phyloP scores from a whole-genome alignment of 192 early-diverging fungal genomes.

The Gigaspora rosea region DNA sequence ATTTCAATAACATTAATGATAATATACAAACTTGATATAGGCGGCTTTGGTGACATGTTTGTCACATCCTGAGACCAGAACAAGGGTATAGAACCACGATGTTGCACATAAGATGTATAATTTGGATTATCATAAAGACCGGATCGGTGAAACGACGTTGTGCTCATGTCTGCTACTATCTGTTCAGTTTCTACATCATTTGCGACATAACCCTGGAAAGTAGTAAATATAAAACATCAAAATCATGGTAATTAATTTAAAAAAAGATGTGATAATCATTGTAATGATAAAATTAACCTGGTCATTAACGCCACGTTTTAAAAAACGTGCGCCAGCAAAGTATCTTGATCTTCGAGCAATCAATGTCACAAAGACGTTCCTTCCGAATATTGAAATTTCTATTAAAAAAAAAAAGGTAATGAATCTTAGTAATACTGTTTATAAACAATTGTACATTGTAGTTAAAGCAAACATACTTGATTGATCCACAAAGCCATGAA shows the following conservation, averaged over 20 bases:
- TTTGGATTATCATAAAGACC: conserved; percentile 62
- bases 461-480: conserved; percentile 58
- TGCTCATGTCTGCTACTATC: conserved; percentile 89
- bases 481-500: conserved; percentile 98
- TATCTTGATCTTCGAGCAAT: conserved; percentile 92
- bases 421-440: neutral
- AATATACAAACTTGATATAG: conserved; percentile 62
- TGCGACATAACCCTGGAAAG: conserved; percentile 84
- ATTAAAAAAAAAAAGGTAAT: neutral
- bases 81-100: conserved; percentile 94
- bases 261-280: too few relatives aligned
- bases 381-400: conserved; percentile 89
- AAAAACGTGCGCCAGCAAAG: conserved; percentile 95
- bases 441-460: neutral
- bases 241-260: neutral
- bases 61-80: conserved; percentile 94
- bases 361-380: conserved; percentile 88
- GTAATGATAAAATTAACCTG: conserved; percentile 44
- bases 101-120: conserved; percentile 95
- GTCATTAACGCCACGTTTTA: conserved; percentile 94
- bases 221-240: neutral
- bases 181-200: conserved; percentile 99
- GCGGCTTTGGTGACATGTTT: conserved; percentile 93
- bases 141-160: conserved; percentile 82
- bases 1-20: neutral